Conservation (phyloP, 257 asterid genomes). For the Capsicum baccatum region DNA sequence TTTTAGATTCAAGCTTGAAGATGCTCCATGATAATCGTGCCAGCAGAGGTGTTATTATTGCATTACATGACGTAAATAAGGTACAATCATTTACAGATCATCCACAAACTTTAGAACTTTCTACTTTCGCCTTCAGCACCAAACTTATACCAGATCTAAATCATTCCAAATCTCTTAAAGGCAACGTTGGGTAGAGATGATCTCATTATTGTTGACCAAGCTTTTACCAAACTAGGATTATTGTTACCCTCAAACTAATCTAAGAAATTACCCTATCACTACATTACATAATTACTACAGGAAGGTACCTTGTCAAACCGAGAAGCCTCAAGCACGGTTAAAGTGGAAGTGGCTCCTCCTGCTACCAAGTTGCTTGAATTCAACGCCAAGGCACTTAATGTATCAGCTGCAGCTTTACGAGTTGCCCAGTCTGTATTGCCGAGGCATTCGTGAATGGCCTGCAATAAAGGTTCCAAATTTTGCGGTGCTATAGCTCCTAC, state of each 20-base stretch:
- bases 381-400: conserved; percentile 68
- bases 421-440: conserved; percentile 95
- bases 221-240: conserved; percentile 21
- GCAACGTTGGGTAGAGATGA: not conserved
- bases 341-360: conserved; percentile 73
- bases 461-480: conserved; percentile 77
- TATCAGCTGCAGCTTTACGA: conserved; percentile 95
- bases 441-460: conserved; percentile 80
- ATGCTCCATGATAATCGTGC: conserved; percentile 6
- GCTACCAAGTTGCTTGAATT: conserved; percentile 62
- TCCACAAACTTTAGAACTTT: not conserved
- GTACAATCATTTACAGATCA: conserved; percentile 15
- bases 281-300: conserved; percentile 22
- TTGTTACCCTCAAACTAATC: conserved; percentile 10
- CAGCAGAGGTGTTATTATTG: not conserved
- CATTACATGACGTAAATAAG: not conserved
- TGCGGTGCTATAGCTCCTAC: conserved; percentile 92
- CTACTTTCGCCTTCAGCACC: not conserved
- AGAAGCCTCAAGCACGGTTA: conserved; percentile 81
- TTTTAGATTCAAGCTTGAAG: not conserved
- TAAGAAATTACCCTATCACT: not conserved
- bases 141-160: not conserved
- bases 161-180: not conserved
- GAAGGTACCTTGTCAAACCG: conserved; percentile 87
- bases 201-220: conserved; percentile 11